Conservation (phyloP, 495 filamentous ascomycete genomes). For the Tuber indicum region DNA sequence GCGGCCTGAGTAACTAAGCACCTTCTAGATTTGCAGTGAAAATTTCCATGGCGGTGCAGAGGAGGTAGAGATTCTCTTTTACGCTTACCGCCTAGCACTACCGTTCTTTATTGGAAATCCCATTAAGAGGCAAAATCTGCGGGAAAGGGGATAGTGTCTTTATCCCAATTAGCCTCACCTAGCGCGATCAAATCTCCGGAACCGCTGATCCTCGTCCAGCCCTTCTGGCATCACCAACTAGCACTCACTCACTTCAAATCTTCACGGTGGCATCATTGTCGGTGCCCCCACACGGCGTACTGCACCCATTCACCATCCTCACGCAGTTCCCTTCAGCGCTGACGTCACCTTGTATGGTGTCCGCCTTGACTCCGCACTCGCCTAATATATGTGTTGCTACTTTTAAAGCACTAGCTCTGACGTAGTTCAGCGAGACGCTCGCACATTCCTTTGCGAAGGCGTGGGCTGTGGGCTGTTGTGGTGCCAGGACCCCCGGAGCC, state of each 20-base stretch:
- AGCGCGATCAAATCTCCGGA: not conserved
- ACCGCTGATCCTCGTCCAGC: constrained; percentile 9
- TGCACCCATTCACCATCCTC: constrained; percentile 49
- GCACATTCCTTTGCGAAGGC: constrained; percentile 60
- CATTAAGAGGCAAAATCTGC: constrained; percentile 55
- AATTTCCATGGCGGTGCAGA: constrained; percentile 51
- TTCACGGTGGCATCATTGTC: not conserved
- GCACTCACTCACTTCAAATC: not conserved
- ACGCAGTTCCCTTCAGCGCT: not conserved
- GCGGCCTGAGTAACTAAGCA: constrained; percentile 62
- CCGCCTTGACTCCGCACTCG: constrained; percentile 51
- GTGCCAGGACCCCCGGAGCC: constrained; percentile 62
- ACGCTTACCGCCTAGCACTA: constrained; percentile 59
- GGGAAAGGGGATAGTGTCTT: constrained; percentile 47
- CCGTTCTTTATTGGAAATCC: constrained; percentile 52
- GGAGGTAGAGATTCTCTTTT: constrained; percentile 52
- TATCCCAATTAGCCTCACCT: not conserved
- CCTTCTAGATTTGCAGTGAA: constrained; percentile 61
- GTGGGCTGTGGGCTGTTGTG: constrained; percentile 44
- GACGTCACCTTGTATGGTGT: constrained; percentile 48
- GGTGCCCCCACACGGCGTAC: constrained; percentile 53
- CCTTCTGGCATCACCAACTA: not conserved
- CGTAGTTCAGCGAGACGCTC: constrained; percentile 66
- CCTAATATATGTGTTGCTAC: constrained; percentile 49
- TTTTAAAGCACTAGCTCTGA: constrained; percentile 50